Conservation (phyloP, 208 protist species). For the Trypanosoma lewisi region DNA sequence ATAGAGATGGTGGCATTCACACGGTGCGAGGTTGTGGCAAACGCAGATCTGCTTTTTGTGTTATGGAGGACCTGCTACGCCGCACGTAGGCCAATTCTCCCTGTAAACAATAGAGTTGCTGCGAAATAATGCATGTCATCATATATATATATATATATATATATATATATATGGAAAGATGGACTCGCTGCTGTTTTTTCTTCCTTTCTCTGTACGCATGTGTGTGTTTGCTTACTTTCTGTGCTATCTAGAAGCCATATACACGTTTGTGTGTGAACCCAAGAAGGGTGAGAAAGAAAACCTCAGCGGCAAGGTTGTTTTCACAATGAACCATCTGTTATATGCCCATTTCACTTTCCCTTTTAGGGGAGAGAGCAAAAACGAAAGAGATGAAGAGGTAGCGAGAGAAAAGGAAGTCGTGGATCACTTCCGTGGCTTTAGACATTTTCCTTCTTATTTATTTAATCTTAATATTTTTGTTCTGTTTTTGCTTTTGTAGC, state of each 20-base stretch:
- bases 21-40: slow-evolving; percentile 72
- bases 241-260: neutral
- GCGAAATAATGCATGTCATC: neutral
- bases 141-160: too few species aligned
- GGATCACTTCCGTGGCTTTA: too few species aligned
- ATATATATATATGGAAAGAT: too few species aligned
- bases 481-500: too few species aligned
- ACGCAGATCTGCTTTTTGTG: slow-evolving; percentile 83
- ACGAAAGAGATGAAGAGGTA: neutral
- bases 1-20: slow-evolving; percentile 39
- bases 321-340: too few species aligned
- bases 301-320: too few species aligned
- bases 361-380: neutral
- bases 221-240: neutral
- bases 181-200: too few species aligned
- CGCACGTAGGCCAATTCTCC: slow-evolving; percentile 62
- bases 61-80: slow-evolving; percentile 72
- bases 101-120: slow-evolving; percentile 55
- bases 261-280: neutral
- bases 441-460: too few species aligned
- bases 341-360: too few species aligned
- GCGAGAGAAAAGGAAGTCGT: too few species aligned
- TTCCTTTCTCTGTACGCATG: neutral
- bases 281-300: neutral
- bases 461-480: too few species aligned